Percentiles rank a stretch among this genome's conserved stretches.
phyloP scores from a whole-genome alignment of 1,284 basidiomycete genomes.

The Cutaneotrichosporon dermatis region DNA sequence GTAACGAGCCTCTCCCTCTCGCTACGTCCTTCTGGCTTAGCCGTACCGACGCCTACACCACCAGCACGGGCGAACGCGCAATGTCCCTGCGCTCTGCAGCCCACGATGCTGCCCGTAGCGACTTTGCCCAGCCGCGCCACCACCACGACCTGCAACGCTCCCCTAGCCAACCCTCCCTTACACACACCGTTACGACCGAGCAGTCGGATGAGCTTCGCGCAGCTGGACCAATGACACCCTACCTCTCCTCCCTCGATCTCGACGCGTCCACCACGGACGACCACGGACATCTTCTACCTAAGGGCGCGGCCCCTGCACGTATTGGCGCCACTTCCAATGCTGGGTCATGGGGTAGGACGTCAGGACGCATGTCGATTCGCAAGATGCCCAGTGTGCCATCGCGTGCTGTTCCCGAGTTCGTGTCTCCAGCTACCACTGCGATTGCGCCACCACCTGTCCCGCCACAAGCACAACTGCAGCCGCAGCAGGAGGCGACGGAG shows the following conservation, averaged over 20 bases:
- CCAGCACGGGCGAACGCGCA: background rate
- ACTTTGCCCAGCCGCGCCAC: background rate
- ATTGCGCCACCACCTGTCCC: background rate
- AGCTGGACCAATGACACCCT: conserved; percentile 3
- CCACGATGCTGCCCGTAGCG: background rate
- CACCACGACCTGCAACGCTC: background rate
- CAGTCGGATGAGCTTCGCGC: conserved; percentile 5
- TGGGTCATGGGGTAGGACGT: background rate
- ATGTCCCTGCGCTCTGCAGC: conserved; percentile 1
- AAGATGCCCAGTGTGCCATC: background rate
- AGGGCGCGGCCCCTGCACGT: background rate
- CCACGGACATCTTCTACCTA: background rate
- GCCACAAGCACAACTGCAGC: background rate
- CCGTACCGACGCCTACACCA: background rate
- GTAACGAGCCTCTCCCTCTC: background rate
- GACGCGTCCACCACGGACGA: background rate
- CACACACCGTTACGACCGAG: conserved; percentile 11
- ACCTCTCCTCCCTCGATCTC: background rate
- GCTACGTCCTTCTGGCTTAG: background rate
- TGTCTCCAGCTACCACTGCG: background rate
- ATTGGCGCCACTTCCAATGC: background rate
- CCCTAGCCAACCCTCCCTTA: conserved; percentile 2
- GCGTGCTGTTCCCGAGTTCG: background rate
- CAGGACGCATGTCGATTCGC: background rate
- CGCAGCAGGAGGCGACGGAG: background rate